Evolutionary conservation across 208 protist species (phyloP), one percentile per base, ranked within the genome.

Genomic region (Phytomonas sp.): DNA sequence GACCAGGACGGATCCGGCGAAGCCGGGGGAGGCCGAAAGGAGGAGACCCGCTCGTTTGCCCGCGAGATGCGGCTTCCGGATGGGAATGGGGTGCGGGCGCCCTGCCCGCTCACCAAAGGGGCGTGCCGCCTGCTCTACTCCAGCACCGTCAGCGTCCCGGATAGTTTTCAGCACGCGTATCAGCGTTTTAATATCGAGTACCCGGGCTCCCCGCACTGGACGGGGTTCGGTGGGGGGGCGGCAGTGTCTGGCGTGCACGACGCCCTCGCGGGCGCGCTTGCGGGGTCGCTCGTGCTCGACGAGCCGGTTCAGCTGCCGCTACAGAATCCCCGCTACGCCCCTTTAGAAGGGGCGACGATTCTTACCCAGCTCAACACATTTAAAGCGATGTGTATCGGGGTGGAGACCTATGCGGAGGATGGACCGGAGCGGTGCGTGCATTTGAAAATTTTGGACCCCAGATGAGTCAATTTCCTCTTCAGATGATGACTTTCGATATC

Each of bases 291-390:
- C 17, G 36, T 67, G 11, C 62, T 74, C 9, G 46, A 60, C 20
- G 40, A 68, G 0, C 72, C 75, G 6, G 61, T 40, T 59, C 67
- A 79, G 70, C 71, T 87, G 31, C 71, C 56, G 8, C 36, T 83
- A 36, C 77, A 79, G 37, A 79, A 79, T 53, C 63, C 77, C 5
- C 69, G 72, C 26, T 75, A 82, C 29, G 83, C 81, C 5, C 69
- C 90, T 1, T 65, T 87, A 6, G 84, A 79, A 46, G 90, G 90
- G 11, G 85, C 79, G 29, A 68, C 80, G 26, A 93, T 93, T 60
- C 29, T 91, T 0, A 85, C 87, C 2, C 87, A 92, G 62, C 73
- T 95, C 26, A 89, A 80, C 65, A 81, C 78, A 23, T 93, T 95
- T 72, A 92, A 92, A 71, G 69, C 76, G 66, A 86, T 95, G 78